phyloP scores from a whole-genome alignment of 345 rosid genomes.

The Gossypium raimondii region DNA sequence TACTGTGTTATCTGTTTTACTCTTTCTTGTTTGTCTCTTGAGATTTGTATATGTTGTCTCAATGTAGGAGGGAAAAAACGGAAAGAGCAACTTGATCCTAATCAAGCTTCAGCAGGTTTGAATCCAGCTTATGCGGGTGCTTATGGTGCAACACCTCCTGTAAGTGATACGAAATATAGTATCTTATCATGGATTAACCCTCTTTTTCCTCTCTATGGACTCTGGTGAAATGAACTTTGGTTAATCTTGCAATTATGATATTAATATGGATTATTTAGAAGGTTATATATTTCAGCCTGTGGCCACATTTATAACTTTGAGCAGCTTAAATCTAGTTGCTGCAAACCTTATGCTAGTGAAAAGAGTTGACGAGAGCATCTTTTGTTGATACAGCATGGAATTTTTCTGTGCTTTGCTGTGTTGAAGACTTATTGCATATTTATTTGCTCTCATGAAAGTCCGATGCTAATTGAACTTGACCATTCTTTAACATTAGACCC shows the following conservation, averaged over 20 bases:
- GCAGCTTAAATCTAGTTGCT: not conserved
- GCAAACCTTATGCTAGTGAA: not conserved
- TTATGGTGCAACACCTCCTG: conserved; percentile 85
- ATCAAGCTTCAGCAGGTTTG: conserved; percentile 47
- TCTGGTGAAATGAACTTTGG: not conserved
- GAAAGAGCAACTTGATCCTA: conserved; percentile 82
- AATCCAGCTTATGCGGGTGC: conserved; percentile 68
- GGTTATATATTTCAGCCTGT: not conserved
- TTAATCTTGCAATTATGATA: not conserved
- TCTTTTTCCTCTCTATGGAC: not conserved
- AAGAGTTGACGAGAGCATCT: not conserved
- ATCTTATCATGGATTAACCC: not conserved
- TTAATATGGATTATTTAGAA: not conserved
- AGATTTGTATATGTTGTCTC: not conserved
- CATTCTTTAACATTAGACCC: not conserved
- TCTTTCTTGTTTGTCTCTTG: not conserved
- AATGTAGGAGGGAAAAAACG: conserved; percentile 63
- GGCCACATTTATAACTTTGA: not conserved
- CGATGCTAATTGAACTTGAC: conserved; percentile 5
- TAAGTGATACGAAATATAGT: conserved; percentile 30
- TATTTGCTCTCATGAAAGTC: not conserved
- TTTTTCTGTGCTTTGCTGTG: not conserved
- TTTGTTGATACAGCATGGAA: no score
- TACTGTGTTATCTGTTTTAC: not conserved
- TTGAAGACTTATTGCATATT: not conserved